Evolutionary conservation across 164 flowering plant species (phyloP).

Genomic region (Taxillus chinensis): DNA sequence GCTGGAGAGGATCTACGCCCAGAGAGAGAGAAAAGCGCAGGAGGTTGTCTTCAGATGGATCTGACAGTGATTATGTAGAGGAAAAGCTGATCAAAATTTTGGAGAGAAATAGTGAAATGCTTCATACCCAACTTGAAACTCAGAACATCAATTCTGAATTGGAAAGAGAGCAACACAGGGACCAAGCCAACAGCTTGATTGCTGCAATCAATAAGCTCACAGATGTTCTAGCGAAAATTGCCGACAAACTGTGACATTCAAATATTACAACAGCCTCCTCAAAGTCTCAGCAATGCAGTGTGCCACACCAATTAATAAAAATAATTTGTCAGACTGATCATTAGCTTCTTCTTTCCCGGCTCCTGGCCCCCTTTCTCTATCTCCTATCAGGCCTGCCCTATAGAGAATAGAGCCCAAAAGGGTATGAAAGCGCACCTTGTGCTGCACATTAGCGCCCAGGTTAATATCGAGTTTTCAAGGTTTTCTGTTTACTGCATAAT

Average conservation of each 20-base stretch:
- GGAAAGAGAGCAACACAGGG: slow-evolving; percentile 29
- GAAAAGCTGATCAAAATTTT: slow-evolving; percentile 15
- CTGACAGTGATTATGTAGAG: slow-evolving; percentile 1
- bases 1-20: slow-evolving; percentile 9
- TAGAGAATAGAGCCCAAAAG: too few relatives aligned
- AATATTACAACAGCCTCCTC: not conserved
- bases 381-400: too few relatives aligned
- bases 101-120: slow-evolving; percentile 17
- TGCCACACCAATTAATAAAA: not conserved
- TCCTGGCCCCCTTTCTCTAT: too few relatives aligned
- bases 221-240: slow-evolving; percentile 25
- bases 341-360: too few relatives aligned
- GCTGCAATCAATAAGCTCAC: slow-evolving; percentile 23
- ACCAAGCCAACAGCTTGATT: slow-evolving; percentile 16
- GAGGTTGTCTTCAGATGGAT: slow-evolving; percentile 11
- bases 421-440: too few relatives aligned
- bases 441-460: too few relatives aligned
- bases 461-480: too few relatives aligned
- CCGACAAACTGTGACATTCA: slow-evolving; percentile 15
- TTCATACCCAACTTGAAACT: slow-evolving; percentile 21
- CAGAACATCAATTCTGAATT: slow-evolving; percentile 20
- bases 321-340: too few relatives aligned
- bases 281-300: not conserved
- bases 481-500: too few relatives aligned
- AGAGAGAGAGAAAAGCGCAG: slow-evolving; percentile 20